Percentiles rank a stretch among this genome's conserved stretches.
phyloP scores from a whole-genome alignment of 371 early-diverging fungal genomes.

The Lichtheimia ornata region DNA sequence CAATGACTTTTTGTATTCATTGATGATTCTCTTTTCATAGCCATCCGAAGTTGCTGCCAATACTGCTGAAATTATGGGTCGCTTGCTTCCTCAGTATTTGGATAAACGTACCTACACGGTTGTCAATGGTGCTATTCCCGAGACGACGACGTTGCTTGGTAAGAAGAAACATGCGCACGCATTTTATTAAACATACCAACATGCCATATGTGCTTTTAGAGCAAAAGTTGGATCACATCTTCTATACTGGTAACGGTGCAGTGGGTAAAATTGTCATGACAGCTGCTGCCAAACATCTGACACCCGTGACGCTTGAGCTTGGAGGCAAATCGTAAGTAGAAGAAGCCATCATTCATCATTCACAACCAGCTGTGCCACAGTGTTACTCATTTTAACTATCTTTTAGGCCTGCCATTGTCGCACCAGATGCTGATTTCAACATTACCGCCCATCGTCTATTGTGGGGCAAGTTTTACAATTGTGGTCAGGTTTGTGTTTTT shows the following conservation, averaged over 20 bases:
- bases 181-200: background rate
- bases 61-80: constrained; percentile 61
- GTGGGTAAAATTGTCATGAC: constrained; percentile 80
- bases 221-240: constrained; percentile 82
- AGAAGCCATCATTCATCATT: too few species aligned
- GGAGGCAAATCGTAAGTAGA: constrained; percentile 76
- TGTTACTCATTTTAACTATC: background rate
- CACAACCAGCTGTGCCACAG: too few species aligned
- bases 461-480: constrained; percentile 80
- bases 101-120: constrained; percentile 66
- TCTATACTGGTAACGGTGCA: constrained; percentile 87
- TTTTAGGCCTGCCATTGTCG: constrained; percentile 72
- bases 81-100: constrained; percentile 72
- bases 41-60: constrained; percentile 85
- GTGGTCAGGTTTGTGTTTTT: constrained; percentile 57
- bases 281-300: constrained; percentile 77
- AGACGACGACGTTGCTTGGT: constrained; percentile 72
- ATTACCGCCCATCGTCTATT: constrained; percentile 72
- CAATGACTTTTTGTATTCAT: background rate
- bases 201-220: constrained; percentile 15
- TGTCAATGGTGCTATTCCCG: constrained; percentile 75
- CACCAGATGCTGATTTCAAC: constrained; percentile 66
- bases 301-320: constrained; percentile 84
- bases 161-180: constrained; percentile 12
- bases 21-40: constrained; percentile 16